These are phyloP conservation scores for Polyporus tsugae DNA, from an alignment of 1,284 basidiomycete genomes.

Conservation along the genomic window DNA sequence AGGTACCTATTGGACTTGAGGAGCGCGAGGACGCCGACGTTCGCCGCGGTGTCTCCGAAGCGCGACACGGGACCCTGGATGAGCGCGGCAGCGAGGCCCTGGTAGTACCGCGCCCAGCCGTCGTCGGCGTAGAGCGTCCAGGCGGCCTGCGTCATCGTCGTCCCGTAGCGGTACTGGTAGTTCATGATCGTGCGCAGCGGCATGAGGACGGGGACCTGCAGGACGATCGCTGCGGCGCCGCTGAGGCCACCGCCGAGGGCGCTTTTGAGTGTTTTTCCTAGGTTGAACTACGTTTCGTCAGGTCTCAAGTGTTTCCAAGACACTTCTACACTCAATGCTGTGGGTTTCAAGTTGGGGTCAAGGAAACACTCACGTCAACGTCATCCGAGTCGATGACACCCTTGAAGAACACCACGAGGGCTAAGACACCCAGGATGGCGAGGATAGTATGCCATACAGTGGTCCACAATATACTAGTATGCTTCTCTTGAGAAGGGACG, in stretches of 20 bases:
- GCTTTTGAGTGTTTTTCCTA: slow-evolving; percentile 73
- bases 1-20: slow-evolving; percentile 74
- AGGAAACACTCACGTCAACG: slow-evolving; percentile 58
- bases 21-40: slow-evolving; percentile 81
- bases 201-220: slow-evolving; percentile 90
- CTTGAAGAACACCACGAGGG: slow-evolving; percentile 66
- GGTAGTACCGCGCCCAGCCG: slow-evolving; percentile 84
- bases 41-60: slow-evolving; percentile 78
- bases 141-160: slow-evolving; percentile 70
- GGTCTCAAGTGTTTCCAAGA: too few species aligned
- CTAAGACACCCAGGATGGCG: slow-evolving; percentile 44
- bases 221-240: slow-evolving; percentile 81
- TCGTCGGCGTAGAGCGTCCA: slow-evolving; percentile 79
- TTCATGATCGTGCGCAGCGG: slow-evolving; percentile 91
- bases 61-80: slow-evolving; percentile 81
- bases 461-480: slow-evolving; percentile 36
- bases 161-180: slow-evolving; percentile 89
- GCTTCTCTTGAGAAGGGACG: slow-evolving; percentile 36
- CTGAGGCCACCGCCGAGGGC: slow-evolving; percentile 88
- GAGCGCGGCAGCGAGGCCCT: slow-evolving; percentile 83
- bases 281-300: slow-evolving; percentile 69
- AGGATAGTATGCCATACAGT: slow-evolving; percentile 45
- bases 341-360: background rate
- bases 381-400: slow-evolving; percentile 74
- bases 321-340: background rate